Percentiles rank a stretch among this genome's conserved stretches.
These are phyloP conservation scores for Malus sylvestris DNA, from an alignment of 306 rosid species.

Conservation along the genomic window DNA sequence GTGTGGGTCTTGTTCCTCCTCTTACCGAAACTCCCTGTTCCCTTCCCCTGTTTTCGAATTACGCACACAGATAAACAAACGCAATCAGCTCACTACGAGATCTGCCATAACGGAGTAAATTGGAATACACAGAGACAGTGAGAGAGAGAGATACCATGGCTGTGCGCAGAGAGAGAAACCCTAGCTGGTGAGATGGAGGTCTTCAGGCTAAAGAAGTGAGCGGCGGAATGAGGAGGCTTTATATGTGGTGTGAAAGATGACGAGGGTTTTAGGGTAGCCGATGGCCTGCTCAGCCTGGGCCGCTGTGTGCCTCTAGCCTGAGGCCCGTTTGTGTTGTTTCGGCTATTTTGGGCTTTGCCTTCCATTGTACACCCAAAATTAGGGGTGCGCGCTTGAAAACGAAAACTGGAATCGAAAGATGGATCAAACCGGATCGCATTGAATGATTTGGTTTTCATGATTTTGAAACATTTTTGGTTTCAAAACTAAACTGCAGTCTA, in stretches of 20 bases:
- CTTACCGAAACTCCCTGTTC: constrained; percentile 96
- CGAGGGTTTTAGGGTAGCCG: background rate
- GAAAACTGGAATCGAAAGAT: no score
- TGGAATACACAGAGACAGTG: background rate
- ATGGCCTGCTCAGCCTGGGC: background rate
- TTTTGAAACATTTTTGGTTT: no score
- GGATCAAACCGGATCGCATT: no score
- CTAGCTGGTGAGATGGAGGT: constrained; percentile 16
- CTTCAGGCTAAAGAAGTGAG: background rate
- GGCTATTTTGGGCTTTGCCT: background rate
- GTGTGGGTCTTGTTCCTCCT: constrained; percentile 99
- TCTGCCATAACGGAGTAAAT: background rate
- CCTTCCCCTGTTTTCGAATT: constrained; percentile 60
- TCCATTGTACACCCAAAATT: background rate
- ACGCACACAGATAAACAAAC: background rate
- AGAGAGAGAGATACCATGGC: constrained; percentile 42
- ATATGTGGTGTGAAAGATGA: constrained; percentile 5
- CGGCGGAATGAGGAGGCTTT: constrained; percentile 7
- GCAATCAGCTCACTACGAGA: background rate
- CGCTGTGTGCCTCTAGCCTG: background rate
- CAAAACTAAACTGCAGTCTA: no score
- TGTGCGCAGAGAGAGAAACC: constrained; percentile 39
- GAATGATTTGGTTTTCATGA: no score
- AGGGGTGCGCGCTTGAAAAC: no score
- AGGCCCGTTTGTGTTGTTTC: background rate